Percentiles rank a stretch among this genome's conserved stretches.
These are phyloP conservation scores for Larix sibirica DNA, from an alignment of 83 land plant genomes.

Conservation along the genomic window DNA sequence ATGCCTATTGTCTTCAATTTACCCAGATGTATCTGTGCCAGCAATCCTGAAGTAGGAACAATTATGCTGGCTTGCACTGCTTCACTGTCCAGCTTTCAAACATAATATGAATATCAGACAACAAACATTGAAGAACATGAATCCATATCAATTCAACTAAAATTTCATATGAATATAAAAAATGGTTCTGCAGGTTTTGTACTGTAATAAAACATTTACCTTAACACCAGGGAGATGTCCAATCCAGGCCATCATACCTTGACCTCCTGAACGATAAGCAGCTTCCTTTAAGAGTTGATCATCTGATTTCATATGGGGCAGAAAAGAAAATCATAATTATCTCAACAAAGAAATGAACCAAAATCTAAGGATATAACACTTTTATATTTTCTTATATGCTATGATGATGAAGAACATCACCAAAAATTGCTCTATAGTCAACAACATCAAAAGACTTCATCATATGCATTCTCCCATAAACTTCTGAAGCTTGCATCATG, in stretches of 20 bases:
- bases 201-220: conserved; percentile 26
- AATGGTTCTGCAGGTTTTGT: background rate
- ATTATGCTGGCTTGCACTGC: conserved; percentile 37
- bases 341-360: background rate
- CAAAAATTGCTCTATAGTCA: background rate
- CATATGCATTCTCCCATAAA: background rate
- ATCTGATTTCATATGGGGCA: conserved; percentile 25
- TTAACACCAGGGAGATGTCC: conserved; percentile 74
- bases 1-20: conserved; percentile 45
- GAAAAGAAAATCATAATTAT: background rate
- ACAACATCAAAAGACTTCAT: background rate
- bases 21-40: conserved; percentile 44
- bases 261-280: conserved; percentile 18
- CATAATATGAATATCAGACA: conserved; percentile 10
- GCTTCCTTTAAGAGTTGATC: conserved; percentile 42
- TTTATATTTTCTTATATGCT: background rate
- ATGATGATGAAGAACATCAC: background rate
- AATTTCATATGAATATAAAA: background rate
- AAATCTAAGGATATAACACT: background rate
- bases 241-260: conserved; percentile 53
- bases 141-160: background rate
- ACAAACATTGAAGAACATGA: background rate
- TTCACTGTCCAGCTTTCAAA: conserved; percentile 50
- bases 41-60: conserved; percentile 51
- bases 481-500: background rate